Evolutionary conservation across 495 filamentous ascomycete species (phyloP).

Genomic region (Pyrenopolyporus hunteri): DNA sequence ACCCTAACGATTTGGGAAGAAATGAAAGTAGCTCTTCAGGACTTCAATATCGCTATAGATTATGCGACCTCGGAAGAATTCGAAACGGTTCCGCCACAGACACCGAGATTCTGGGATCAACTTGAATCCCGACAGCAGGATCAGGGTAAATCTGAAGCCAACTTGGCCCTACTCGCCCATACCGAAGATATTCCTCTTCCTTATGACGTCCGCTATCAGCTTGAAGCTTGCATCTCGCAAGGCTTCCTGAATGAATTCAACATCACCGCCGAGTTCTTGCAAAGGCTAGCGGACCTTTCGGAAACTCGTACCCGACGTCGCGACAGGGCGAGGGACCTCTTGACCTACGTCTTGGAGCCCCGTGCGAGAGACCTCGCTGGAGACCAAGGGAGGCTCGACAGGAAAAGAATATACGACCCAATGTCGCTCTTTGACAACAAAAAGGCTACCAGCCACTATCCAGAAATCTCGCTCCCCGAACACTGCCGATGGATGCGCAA

Average conservation of each 20-base stretch:
- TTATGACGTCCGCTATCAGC: constrained; percentile 82
- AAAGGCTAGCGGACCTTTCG: constrained; percentile 59
- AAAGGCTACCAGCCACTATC: constrained; percentile 52
- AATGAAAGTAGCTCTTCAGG: constrained; percentile 63
- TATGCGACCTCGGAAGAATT: constrained; percentile 42
- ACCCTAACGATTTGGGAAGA: constrained; percentile 42
- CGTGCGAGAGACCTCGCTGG: background rate
- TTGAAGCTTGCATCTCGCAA: constrained; percentile 89
- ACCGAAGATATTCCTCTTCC: constrained; percentile 57
- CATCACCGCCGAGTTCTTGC: constrained; percentile 68
- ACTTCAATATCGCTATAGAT: constrained; percentile 72
- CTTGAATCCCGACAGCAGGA: constrained; percentile 51
- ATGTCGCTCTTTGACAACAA: constrained; percentile 72
- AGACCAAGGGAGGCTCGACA: constrained; percentile 47
- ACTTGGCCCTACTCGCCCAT: constrained; percentile 44
- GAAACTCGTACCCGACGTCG: constrained; percentile 18
- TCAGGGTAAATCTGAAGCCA: constrained; percentile 28
- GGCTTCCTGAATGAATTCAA: constrained; percentile 80
- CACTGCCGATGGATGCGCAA: constrained; percentile 79
- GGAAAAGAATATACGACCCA: constrained; percentile 67
- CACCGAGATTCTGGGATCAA: constrained; percentile 59
- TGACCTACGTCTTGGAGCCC: constrained; percentile 50
- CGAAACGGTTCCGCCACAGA: constrained; percentile 12
- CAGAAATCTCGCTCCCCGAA: constrained; percentile 61
- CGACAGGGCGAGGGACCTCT: constrained; percentile 46